phyloP scores from a whole-genome alignment of 306 rosid species.

The Cucurbita argyrosperma region DNA sequence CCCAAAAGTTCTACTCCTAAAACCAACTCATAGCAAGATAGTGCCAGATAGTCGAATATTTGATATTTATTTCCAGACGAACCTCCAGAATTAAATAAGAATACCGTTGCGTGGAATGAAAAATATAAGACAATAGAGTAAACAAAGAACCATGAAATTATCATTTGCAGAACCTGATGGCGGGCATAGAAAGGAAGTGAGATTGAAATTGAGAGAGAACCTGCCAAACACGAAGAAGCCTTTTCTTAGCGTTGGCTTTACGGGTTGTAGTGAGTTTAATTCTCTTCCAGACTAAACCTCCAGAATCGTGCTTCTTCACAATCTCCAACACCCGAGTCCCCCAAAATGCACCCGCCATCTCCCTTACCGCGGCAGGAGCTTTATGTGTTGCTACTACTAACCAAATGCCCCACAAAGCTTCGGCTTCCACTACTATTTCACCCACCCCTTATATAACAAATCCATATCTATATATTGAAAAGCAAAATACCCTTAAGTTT shows the following conservation, averaged over 20 bases:
- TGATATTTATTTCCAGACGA: neutral
- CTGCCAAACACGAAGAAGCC: slow-evolving; percentile 95
- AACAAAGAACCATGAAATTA: neutral
- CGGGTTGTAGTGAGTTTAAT: slow-evolving; percentile 84
- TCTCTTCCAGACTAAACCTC: slow-evolving; percentile 84
- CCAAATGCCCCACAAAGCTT: neutral
- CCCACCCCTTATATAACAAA: neutral
- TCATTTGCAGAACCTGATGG: slow-evolving; percentile 4
- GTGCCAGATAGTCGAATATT: neutral
- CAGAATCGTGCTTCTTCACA: slow-evolving; percentile 92
- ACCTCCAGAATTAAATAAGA: neutral
- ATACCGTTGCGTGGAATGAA: neutral
- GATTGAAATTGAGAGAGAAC: slow-evolving; percentile 12
- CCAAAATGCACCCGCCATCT: slow-evolving; percentile 72
- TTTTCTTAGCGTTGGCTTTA: slow-evolving; percentile 88
- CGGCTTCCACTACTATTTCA: neutral
- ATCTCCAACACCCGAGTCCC: slow-evolving; percentile 71
- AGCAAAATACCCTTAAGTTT: too few species aligned
- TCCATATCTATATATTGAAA: too few species aligned
- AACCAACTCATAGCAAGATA: neutral
- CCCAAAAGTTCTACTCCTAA: neutral
- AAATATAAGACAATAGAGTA: neutral
- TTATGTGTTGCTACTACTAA: neutral
- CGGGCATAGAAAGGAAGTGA: neutral
- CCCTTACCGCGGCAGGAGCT: neutral